Base-by-base conservation (phyloP, 352 stramenopile species). In the Phytophthora sansomeana region DNA sequence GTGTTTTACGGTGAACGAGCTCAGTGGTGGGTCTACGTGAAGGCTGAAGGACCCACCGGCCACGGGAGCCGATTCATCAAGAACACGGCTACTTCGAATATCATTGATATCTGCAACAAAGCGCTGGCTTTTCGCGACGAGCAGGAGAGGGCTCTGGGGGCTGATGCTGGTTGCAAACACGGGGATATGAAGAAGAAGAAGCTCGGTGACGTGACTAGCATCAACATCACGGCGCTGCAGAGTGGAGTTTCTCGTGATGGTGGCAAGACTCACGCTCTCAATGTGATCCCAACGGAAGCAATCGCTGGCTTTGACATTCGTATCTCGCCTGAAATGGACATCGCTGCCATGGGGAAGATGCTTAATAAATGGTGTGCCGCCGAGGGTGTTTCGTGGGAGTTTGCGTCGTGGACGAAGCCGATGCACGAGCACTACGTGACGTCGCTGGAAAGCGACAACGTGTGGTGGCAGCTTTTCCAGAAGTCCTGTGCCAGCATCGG, bases 1-100 rank as follows among this genome's bases (percentile, higher is more conserved):
- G 91, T 99, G 7, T 99, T 99, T 74, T 98, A 99, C 68, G 96
- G 96, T 16, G 96, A 99, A 69, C 78, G 96, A 4, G 78, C 96
- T 32, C 94, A 92, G 16, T 97, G 91, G 91, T 98, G 92, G 94
- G 80, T 98, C 51, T 89, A 89, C 59, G 79, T 96, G 39, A 93
- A 81, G 46, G 86, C 87, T 8, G 72, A 72, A 13, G 88, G 88
- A 0, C 79, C 78, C 1, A 94, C 88, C 1, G 87, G 87, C 5
- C 94, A 98, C 68, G 94, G 89, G 13, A 96, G 84, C 61, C 85
- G 95, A 26, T 99, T 99, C 69, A 98, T 99, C 75, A 80, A 97
- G 32, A 74, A 95, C 72, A 98, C 96, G 11, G 96, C 96, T 13
- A 91, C 97, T 1, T 87, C 94, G 48, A 98, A 99, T 81, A 81